Conservation (phyloP, 441 rosid genomes). For the Populus hybrid region DNA sequence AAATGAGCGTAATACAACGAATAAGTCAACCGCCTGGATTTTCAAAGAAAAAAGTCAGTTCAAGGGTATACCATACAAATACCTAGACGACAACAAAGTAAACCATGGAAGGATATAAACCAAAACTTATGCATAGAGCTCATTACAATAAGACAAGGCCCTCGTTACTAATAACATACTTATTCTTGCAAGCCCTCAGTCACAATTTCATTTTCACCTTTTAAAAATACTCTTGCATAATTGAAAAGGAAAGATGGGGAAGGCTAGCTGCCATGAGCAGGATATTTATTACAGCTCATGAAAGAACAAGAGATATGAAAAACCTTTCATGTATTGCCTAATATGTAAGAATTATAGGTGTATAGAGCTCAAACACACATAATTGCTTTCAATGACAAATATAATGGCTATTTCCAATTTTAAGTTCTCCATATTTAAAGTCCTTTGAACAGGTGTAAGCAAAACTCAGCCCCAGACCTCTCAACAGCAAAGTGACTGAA, state of each 20-base stretch:
- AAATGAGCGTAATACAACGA: conserved; percentile 68
- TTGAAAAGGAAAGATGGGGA: background rate
- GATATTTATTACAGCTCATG: background rate
- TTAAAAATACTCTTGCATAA: no score
- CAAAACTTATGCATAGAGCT: background rate
- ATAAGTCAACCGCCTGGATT: conserved; percentile 80
- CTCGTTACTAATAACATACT: background rate
- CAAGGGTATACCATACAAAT: background rate
- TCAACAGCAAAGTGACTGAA: background rate
- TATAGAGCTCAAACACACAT: background rate
- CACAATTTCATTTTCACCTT: background rate
- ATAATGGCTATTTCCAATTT: background rate
- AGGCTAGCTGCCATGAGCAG: background rate
- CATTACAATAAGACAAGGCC: background rate
- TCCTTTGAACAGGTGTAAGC: background rate
- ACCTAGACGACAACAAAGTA: background rate
- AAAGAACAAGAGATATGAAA: background rate
- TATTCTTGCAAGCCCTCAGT: background rate
- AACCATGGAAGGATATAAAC: background rate
- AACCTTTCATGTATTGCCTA: no score
- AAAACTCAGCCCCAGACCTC: background rate
- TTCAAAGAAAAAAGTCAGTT: background rate
- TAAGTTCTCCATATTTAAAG: background rate
- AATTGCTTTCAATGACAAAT: background rate
- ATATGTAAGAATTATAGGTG: background rate